Evolutionary conservation across 495 filamentous ascomycete species (phyloP), one percentile per base, ranked within the genome.

Genomic region (Penicillium longicatenatum): DNA sequence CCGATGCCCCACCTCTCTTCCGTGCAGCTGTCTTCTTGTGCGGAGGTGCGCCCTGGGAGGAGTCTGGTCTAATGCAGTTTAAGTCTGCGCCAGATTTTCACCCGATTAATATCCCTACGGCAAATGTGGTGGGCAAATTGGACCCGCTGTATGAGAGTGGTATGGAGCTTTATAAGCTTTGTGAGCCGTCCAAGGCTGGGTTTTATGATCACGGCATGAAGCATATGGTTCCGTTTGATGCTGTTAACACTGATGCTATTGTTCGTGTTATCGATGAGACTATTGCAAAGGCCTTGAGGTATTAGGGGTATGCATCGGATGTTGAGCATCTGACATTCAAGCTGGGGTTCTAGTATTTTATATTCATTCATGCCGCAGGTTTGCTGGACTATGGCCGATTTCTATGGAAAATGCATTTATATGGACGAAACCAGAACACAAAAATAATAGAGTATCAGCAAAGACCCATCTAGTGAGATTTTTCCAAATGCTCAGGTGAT

Each of bases 21-120:
- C 71, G 71, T 9, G 68, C 58, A 1, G 78, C 77, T 11, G 69
- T 81, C 3, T 78, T 81, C 50, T 65, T 81, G 55, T 75, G 72
- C 45, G 63, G 61, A 6, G 71, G 61, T 1, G 17, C 53, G 33
- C 71, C 75, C 24, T 75, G 67, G 60, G 71, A 73, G 2, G 30
- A 59, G n/a, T 58, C 62, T 2, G 72, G 72, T 14, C 39, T 50
- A 51, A 52, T 57, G 50, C 24, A 50, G 10, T 33, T 72, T 8
- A 42, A 29, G 42, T 43, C 60, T 20, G 30, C 52, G 22, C 49
- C 56, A 4, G 71, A 64, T 17, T 58, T 47, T 19, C 67, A 58
- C 51, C 46, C 58, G 20, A 62, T 79, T 21, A 53, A 24, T 12
- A 72, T 79, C 21, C 73, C 73, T n/a, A 79, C 73, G 50, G 65